Conservation (phyloP, 75 land plant species). For the Cunninghamia lanceolata region DNA sequence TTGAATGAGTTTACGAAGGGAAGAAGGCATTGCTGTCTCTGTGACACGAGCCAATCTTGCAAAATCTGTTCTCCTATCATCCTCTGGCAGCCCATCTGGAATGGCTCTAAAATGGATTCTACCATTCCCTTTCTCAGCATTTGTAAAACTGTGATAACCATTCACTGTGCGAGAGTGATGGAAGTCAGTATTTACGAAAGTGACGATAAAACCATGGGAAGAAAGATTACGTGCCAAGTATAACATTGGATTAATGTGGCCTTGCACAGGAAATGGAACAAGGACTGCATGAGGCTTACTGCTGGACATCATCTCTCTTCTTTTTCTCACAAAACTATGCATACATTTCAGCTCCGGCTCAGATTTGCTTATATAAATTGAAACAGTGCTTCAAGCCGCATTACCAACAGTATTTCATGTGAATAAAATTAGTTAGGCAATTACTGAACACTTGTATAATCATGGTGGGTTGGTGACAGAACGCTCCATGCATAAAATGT, state of each 20-base stretch:
- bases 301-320: not conserved
- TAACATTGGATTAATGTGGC: slow-evolving; percentile 38
- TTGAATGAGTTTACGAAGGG: not conserved
- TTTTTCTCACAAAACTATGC: not conserved
- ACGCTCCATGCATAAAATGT: too few relatives aligned
- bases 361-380: too few relatives aligned
- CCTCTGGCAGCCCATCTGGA: slow-evolving; percentile 4
- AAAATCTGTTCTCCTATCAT: not conserved
- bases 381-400: too few relatives aligned
- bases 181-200: slow-evolving; percentile 28
- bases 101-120: not conserved
- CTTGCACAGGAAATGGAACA: slow-evolving; percentile 35
- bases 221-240: slow-evolving; percentile 24
- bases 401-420: too few relatives aligned
- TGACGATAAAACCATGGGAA: slow-evolving; percentile 22
- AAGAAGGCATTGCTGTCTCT: slow-evolving; percentile 1
- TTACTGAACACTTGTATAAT: too few relatives aligned
- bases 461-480: too few relatives aligned
- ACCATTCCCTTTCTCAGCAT: not conserved
- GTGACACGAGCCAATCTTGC: not conserved
- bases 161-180: slow-evolving; percentile 17
- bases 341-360: not conserved
- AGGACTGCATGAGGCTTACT: slow-evolving; percentile 23
- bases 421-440: too few relatives aligned
- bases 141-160: not conserved